Evolutionary conservation across 768 basidiomycete genomes (phyloP), one percentile per base, ranked within the genome.

Genomic region (Daedaleopsis nitida): DNA sequence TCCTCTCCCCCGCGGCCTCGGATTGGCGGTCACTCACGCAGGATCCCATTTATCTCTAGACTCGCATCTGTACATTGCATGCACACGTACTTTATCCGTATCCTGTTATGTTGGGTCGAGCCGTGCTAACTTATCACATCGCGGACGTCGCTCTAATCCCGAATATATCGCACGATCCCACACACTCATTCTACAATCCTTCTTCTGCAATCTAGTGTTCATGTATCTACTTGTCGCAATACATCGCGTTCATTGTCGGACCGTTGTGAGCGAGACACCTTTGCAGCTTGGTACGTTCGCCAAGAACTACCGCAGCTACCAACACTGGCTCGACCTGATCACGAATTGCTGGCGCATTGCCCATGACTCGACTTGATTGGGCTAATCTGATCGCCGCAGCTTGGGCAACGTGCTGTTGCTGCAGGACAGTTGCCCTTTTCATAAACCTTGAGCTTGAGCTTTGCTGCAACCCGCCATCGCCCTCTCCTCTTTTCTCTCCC

Each of bases 41-140:
- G n/a, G n/a, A n/a, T n/a, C n/a, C n/a, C n/a, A 2, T 19, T 17
- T 3, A 21, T 21, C n/a, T 4, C n/a, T 47, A 47, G 21, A n/a
- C 12, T 21, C n/a, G 45, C n/a, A 49, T 21, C 9, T 49, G 21
- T 24, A 49, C 47, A 49, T 1, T 24, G 19, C 13, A 49, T 24
- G 47, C 47, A 49, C 23, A 49, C 52, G 38, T 55, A 60, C 49
- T n/a, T 37, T 60, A 51, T 51, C 54, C 54, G 19, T 55, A 55
- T 55, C 34, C 11, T 16, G 19, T 21, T 24, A 19, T 27, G 13
- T 35, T 32, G 37, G 35, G 59, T 48, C 21, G 35, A 44, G 45
- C 42, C 58, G n/a, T 38, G 43, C 52, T 52, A 51, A 58, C 21
- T 43, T 50, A 49, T 55, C 39, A 13, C 45, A 21, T 49, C 47